These are phyloP conservation scores for Musa schizocarpa DNA, from an alignment of 176 grass and related monocot species.

Conservation along the genomic window DNA sequence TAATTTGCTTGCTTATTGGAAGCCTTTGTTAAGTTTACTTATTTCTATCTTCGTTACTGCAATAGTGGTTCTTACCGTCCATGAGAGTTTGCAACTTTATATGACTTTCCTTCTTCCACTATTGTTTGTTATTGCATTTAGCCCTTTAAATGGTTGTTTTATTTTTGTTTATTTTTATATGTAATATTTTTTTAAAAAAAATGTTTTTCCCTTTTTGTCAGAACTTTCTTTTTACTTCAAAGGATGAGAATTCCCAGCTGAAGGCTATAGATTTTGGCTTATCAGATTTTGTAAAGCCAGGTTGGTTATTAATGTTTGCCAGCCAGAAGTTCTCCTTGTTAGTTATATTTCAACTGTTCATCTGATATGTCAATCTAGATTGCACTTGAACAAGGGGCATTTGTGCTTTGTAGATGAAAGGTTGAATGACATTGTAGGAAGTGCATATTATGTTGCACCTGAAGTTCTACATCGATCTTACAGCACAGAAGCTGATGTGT, in stretches of 20 bases:
- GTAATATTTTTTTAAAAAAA: neutral
- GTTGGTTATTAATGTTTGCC: constrained; percentile 13
- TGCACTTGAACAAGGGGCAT: neutral
- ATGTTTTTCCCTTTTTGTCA: constrained; percentile 22
- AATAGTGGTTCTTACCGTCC: too few relatives aligned
- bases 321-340: neutral
- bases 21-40: too few relatives aligned
- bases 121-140: too few relatives aligned
- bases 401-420: constrained; percentile 44
- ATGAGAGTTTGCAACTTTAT: too few relatives aligned
- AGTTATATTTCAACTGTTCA: neutral
- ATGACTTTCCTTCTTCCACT: too few relatives aligned
- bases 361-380: constrained; percentile 2
- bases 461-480: constrained; percentile 65
- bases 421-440: constrained; percentile 39
- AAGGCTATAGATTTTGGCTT: constrained; percentile 80
- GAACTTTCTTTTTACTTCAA: constrained; percentile 79
- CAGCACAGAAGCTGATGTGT: constrained; percentile 73
- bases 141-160: neutral
- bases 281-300: constrained; percentile 85
- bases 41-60: too few relatives aligned
- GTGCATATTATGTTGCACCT: constrained; percentile 26
- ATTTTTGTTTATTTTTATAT: constrained; percentile 13
- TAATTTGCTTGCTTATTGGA: too few relatives aligned
- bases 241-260: constrained; percentile 61